Base-by-base conservation (phyloP, 106 monocot species). In the Apostasia ramifera region DNA sequence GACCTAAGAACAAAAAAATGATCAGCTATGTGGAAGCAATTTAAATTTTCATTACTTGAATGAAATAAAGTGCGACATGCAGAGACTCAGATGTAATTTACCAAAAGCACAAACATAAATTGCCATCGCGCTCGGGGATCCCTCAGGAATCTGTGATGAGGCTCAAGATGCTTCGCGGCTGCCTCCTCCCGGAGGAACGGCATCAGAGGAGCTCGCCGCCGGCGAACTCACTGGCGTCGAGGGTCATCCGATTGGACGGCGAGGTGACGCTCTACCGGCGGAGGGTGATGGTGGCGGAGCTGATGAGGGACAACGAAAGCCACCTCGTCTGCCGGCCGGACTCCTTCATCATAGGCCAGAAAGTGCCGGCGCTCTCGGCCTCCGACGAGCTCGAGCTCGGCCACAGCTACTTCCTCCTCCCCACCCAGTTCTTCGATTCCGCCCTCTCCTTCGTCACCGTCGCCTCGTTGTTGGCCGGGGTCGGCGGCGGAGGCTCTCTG, bases 291-390 rank as follows among this genome's bases (percentile, higher is more conserved):
- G 90, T 80, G 2, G 67, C 74, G 56, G 82, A 87, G 77, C 71
- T 90, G 62, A 82, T 81, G 86, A 15, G 5, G 8, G 76, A 82
- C 55, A 70, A 80, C 71, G 86, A 87, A 0, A 51, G 68, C 57
- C 84, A 94, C 76, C 76, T 85, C 26, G 47, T 94, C 49, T 94
- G 94, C 81, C 84, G 74, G 65, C 82, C 94, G 40, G 94, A 94
- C 47, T 59, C 82, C 61, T 84, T 94, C 82, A 51, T 67, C 26
- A 82, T 94, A 61, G 94, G 94, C 44, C 80, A 82, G 69, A 80
- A 76, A 59, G 76, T 94, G 54, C 86, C 94, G 1, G 40, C 90
- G 2, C 76, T 94, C 40, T 71, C 75, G 0, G 53, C 76, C 7
- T 49, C 43, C 26, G 94, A 94, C 15, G 46, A 61, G 42, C 87